Evolutionary conservation across 345 rosid species (phyloP).

Genomic region (Eutrema heterophyllum): DNA sequence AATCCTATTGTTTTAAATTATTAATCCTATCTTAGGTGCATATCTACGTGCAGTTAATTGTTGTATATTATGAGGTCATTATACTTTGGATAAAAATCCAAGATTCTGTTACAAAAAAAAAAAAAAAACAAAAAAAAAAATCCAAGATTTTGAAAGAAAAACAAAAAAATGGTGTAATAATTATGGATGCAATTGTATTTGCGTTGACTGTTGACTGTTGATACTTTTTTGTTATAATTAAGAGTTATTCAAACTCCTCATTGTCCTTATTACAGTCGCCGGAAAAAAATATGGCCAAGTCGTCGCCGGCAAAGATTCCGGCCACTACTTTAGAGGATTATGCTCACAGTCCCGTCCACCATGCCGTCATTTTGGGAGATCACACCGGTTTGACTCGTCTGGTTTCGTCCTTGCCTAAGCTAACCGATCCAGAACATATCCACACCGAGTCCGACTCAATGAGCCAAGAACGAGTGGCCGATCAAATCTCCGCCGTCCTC

Average conservation of each 20-base stretch:
- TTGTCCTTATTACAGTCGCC: neutral
- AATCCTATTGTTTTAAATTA: neutral
- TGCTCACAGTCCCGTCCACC: constrained; percentile 76
- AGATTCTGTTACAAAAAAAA: too few species aligned
- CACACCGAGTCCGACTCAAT: constrained; percentile 69
- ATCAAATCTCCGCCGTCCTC: constrained; percentile 58
- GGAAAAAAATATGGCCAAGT: constrained; percentile 34
- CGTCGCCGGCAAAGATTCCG: constrained; percentile 37
- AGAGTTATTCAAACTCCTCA: constrained; percentile 15
- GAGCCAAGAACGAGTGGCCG: constrained; percentile 54
- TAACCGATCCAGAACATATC: constrained; percentile 54
- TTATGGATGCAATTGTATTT: neutral
- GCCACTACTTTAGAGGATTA: constrained; percentile 54
- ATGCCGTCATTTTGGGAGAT: constrained; percentile 71
- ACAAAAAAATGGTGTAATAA: neutral
- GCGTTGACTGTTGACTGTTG: constrained; percentile 17
- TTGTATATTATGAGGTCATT: neutral
- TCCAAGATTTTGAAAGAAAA: neutral
- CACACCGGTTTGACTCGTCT: constrained; percentile 55
- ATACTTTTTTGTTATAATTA: neutral
- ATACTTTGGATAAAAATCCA: neutral
- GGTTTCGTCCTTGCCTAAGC: constrained; percentile 60
- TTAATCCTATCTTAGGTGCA: neutral
- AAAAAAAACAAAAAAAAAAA: neutral
- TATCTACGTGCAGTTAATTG: neutral